Evolutionary conservation across 1,284 basidiomycete genomes (phyloP), one percentile per base, ranked within the genome.

Genomic region (Ceratobasidium sp.): DNA sequence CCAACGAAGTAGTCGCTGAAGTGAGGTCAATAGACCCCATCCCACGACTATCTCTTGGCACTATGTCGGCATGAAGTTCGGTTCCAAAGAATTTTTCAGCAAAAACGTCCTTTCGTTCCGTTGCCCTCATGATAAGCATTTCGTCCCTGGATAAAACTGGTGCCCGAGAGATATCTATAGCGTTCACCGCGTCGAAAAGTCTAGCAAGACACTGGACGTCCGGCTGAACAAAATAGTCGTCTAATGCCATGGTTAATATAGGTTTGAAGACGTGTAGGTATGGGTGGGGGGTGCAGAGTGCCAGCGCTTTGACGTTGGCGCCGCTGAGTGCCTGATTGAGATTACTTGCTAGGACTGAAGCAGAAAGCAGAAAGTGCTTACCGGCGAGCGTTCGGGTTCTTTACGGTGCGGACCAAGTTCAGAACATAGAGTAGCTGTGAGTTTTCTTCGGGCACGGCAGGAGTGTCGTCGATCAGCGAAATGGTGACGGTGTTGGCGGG

Each of bases 261-360:
- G 97, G 96, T 94, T 98, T 98, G 89, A 98, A 99, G 79, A 98
- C 94, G 79, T 98, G 95, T 75, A 99, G 95, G 82, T 94, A 98
- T 0, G 98, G 96, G 83, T 97, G 92, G 31, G 92, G 90, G 0
- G 96, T 97, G 80, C 95, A 98, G 77, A 99, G 94, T 19, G 97
- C 97, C 84, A 99, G 88, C 2, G 97, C 97, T 83, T 98, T 94
- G 77, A 98, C 68, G 37, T 71, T 71, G n/a, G 68, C 68, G 61
- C 68, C 68, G 27, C 68, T 71, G 49, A 29, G 37, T 34, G 27
- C 68, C 68, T 71, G 46, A 39, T 61, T 71, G 56, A 71, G 68
- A 71, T 71, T 71, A 71, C 27, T 59, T 71, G 56, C 66, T 39
- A 34, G 41, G 24, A 37, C 56, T 37, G 68, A 19, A 46, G 24